A percentile compares a stretch with the other conserved stretches of the same genome.
phyloP scores from a whole-genome alignment of 768 basidiomycete genomes.

The Scleroderma citrinum region DNA sequence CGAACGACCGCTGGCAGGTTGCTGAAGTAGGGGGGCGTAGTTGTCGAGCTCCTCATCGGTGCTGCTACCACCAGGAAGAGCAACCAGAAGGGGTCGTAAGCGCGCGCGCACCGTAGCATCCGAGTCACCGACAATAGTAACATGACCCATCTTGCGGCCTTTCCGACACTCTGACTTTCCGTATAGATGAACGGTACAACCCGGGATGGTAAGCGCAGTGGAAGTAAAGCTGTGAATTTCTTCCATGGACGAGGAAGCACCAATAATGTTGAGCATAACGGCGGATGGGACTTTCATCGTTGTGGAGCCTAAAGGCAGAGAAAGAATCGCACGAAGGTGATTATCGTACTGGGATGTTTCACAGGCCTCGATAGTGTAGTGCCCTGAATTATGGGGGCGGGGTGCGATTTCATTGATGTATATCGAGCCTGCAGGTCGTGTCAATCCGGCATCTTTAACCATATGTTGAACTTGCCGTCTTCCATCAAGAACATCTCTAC shows the following conservation, averaged over 20 bases:
- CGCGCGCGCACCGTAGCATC: conserved; percentile 68
- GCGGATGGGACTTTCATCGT: conserved; percentile 79
- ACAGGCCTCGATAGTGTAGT: conserved; percentile 98
- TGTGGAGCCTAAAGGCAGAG: conserved; percentile 85
- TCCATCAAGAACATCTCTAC: conserved; percentile 96
- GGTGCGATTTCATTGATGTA: conserved; percentile 97
- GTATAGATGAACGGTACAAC: conserved; percentile 83
- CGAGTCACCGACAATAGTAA: conserved; percentile 79
- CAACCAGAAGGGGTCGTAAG: conserved; percentile 68
- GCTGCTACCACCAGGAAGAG: conserved; percentile 43
- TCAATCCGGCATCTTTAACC: neutral
- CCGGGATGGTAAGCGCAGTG: conserved; percentile 63
- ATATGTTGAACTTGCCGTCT: conserved; percentile 47
- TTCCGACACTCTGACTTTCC: conserved; percentile 88
- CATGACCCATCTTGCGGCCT: conserved; percentile 97
- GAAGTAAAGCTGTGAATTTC: conserved; percentile 51
- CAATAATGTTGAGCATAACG: conserved; percentile 94
- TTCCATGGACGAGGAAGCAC: conserved; percentile 60
- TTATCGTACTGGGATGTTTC: conserved; percentile 96
- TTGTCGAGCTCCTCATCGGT: conserved; percentile 42
- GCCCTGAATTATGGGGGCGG: conserved; percentile 96
- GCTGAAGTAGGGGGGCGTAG: conserved; percentile 44
- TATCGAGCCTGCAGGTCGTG: conserved; percentile 49
- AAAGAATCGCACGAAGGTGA: conserved; percentile 91
- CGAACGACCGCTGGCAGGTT: conserved; percentile 47